These are phyloP conservation scores for Pestalotiopsis fici DNA, from an alignment of 2,329 filamentous ascomycete genomes.

Conservation along the genomic window DNA sequence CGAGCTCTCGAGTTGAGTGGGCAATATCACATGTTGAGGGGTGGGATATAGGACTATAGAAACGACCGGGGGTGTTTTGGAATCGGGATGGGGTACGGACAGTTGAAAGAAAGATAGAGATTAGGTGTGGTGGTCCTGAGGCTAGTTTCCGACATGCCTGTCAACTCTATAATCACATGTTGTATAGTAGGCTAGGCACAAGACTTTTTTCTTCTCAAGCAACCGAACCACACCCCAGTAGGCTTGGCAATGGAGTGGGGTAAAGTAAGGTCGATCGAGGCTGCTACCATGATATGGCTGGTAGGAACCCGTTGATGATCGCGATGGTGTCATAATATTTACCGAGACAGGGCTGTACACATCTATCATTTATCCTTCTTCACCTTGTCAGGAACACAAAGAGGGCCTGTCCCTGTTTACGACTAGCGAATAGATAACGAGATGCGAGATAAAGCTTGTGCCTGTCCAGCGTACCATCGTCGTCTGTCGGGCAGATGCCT, in stretches of 20 bases:
- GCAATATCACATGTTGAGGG: not conserved
- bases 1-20: not conserved
- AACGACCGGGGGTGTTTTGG: not conserved
- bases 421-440: not conserved
- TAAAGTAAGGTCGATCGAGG: not conserved
- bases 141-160: not conserved
- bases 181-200: not conserved
- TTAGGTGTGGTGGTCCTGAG: not conserved
- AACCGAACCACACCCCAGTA: not conserved
- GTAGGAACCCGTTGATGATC: constrained; percentile 1
- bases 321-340: constrained; percentile 6
- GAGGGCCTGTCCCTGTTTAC: not conserved
- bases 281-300: not conserved
- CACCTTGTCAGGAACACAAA: not conserved
- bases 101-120: not conserved
- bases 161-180: constrained; percentile 8
- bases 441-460: not conserved
- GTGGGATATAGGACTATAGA: not conserved
- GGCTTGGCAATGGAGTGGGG: not conserved
- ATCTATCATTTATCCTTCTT: not conserved
- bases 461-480: not conserved
- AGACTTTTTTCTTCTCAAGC: not conserved
- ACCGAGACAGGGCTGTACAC: not conserved
- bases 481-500: not conserved
- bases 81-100: not conserved